These are phyloP conservation scores for Leccinum holopus DNA, from an alignment of 1,284 basidiomycete genomes.

Conservation along the genomic window DNA sequence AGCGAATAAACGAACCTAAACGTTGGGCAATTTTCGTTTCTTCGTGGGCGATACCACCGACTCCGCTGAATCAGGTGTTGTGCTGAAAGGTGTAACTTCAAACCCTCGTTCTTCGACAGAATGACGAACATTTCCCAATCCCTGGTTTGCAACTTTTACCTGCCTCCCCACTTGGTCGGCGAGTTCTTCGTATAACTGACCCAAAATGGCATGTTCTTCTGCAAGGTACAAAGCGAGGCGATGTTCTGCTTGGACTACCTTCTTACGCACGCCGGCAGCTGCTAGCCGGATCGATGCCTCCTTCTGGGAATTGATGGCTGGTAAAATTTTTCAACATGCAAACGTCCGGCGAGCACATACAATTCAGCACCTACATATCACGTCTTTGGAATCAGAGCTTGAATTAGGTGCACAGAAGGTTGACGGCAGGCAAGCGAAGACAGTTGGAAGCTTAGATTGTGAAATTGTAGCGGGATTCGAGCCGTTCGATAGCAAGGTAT, in stretches of 20 bases:
- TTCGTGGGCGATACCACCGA: background rate
- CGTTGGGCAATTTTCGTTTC: background rate
- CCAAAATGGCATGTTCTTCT: background rate
- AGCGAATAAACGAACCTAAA: background rate
- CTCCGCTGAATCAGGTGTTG: background rate
- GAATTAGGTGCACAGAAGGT: background rate
- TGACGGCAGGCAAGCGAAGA: background rate
- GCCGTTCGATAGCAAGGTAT: background rate
- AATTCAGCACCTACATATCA: background rate
- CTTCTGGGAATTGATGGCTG: background rate
- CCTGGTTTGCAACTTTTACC: background rate
- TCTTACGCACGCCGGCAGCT: background rate
- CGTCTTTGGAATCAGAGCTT: background rate
- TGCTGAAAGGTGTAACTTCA: background rate
- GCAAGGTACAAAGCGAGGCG: background rate
- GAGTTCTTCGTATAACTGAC: background rate
- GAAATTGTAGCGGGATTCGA: background rate
- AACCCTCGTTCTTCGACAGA: background rate
- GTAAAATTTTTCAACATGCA: background rate
- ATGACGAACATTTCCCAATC: background rate
- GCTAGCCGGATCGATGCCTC: background rate
- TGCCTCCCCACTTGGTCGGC: background rate
- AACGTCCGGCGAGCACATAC: background rate
- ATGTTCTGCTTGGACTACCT: background rate
- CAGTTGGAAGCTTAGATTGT: background rate